Percentiles rank a stretch among this genome's conserved stretches.
These are phyloP conservation scores for Coniella lustricola DNA, from an alignment of 2,329 filamentous ascomycete species.

Conservation along the genomic window DNA sequence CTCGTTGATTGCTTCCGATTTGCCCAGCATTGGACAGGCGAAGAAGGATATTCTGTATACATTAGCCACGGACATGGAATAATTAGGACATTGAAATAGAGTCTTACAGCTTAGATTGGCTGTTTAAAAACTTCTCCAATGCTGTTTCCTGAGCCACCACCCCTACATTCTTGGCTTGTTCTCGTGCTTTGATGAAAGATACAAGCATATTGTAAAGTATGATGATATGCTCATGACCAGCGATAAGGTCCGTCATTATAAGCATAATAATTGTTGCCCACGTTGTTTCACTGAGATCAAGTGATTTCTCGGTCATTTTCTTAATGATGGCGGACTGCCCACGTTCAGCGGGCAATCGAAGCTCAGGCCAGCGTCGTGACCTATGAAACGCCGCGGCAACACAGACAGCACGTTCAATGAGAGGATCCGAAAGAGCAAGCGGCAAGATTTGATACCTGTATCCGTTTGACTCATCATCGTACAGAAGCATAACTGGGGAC, in stretches of 20 bases:
- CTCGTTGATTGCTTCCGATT: constrained; percentile 8
- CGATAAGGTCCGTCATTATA: constrained; percentile 11
- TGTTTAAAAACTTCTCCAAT: constrained; percentile 6
- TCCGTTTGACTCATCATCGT: constrained; percentile 13
- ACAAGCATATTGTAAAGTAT: constrained; percentile 13
- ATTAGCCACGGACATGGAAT: background rate
- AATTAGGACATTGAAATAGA: background rate
- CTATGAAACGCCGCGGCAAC: constrained; percentile 14
- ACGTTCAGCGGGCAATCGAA: constrained; percentile 11
- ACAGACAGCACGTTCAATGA: constrained; percentile 14
- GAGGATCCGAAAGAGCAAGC: constrained; percentile 8
- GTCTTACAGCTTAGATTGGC: constrained; percentile 10
- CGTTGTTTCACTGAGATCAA: constrained; percentile 9
- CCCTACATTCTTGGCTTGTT: background rate
- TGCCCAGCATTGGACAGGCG: constrained; percentile 8
- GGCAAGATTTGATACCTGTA: constrained; percentile 13
- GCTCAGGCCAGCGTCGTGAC: constrained; percentile 9
- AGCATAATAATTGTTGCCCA: constrained; percentile 13
- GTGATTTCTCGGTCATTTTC: constrained; percentile 3
- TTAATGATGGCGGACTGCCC: constrained; percentile 12
- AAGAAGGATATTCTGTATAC: constrained; percentile 8
- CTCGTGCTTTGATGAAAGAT: constrained; percentile 9
- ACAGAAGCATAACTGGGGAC: constrained; percentile 15
- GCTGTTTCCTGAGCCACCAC: background rate
- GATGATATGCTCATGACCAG: constrained; percentile 12